phyloP scores from a whole-genome alignment of 2,329 filamentous ascomycete genomes.

The Phialophora tarda region DNA sequence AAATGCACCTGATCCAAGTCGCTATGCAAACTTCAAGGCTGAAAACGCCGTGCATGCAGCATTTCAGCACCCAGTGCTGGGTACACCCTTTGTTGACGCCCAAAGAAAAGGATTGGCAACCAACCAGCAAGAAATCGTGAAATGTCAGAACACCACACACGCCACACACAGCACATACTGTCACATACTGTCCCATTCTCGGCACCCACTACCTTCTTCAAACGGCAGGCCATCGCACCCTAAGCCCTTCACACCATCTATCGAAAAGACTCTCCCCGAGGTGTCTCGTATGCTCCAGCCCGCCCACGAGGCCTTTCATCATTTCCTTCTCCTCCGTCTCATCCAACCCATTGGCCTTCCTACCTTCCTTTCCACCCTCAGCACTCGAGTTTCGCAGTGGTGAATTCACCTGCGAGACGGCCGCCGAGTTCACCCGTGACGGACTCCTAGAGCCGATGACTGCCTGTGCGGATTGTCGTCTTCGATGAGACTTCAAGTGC shows the following conservation, averaged over 20 bases:
- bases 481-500: slow-evolving; percentile 78
- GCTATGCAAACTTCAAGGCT: neutral
- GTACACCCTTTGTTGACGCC: neutral
- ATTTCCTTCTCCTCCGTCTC: slow-evolving; percentile 45
- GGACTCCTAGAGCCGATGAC: slow-evolving; percentile 34
- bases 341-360: neutral
- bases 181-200: neutral
- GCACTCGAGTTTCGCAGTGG: slow-evolving; percentile 54
- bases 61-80: neutral
- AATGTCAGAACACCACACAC: neutral
- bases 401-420: slow-evolving; percentile 39
- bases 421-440: neutral
- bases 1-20: neutral
- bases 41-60: neutral
- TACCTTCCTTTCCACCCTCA: neutral
- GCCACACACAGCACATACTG: neutral
- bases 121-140: neutral
- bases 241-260: slow-evolving; percentile 85
- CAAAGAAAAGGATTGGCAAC: too few species aligned
- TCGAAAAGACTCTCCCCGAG: slow-evolving; percentile 89
- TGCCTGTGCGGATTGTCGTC: slow-evolving; percentile 60
- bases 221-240: slow-evolving; percentile 64
- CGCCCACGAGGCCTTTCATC: slow-evolving; percentile 63
- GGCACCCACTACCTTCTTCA: neutral
- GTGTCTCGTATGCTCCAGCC: slow-evolving; percentile 91